Percentiles rank a stretch among this genome's conserved stretches.
These are phyloP conservation scores for Mucor velutinosus DNA, from an alignment of 371 early-diverging fungal genomes.

Conservation along the genomic window DNA sequence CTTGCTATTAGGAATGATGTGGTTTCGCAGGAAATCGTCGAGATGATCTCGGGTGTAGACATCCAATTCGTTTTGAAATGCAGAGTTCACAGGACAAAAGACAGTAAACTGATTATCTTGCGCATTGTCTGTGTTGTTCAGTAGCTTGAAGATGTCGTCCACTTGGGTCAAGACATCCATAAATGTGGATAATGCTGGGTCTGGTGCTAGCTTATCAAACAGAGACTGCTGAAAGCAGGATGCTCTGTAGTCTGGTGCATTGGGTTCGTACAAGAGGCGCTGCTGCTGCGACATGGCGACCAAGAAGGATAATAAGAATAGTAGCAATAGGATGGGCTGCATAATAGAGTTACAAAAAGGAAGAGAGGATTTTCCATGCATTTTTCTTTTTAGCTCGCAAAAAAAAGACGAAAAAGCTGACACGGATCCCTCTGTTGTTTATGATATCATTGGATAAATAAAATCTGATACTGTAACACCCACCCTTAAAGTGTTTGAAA, in stretches of 20 bases:
- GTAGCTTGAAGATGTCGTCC: constrained; percentile 30
- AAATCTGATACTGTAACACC: constrained; percentile 22
- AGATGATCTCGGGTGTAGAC: constrained; percentile 21
- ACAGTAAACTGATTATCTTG: constrained; percentile 30
- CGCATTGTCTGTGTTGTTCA: constrained; percentile 32
- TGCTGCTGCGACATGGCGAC: background rate
- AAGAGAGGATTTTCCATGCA: constrained; percentile 5
- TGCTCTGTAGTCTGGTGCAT: constrained; percentile 38
- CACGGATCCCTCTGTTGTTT: background rate
- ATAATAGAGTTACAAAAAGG: constrained; percentile 7
- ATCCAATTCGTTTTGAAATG: constrained; percentile 30
- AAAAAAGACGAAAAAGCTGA: background rate
- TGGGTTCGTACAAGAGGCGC: constrained; percentile 38
- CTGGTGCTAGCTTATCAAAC: constrained; percentile 51
- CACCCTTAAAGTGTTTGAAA: constrained; percentile 12
- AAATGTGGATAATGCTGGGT: constrained; percentile 46
- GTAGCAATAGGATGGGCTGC: background rate
- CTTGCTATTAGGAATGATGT: constrained; percentile 37
- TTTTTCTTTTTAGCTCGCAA: constrained; percentile 7
- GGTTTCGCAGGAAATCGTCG: constrained; percentile 37
- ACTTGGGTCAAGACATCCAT: constrained; percentile 45
- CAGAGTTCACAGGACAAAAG: constrained; percentile 46
- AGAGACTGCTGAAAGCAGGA: constrained; percentile 28
- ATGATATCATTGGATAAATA: constrained; percentile 3
- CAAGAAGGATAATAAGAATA: background rate